These are phyloP conservation scores for Mycena maculata DNA, from an alignment of 768 basidiomycete genomes.

Conservation along the genomic window DNA sequence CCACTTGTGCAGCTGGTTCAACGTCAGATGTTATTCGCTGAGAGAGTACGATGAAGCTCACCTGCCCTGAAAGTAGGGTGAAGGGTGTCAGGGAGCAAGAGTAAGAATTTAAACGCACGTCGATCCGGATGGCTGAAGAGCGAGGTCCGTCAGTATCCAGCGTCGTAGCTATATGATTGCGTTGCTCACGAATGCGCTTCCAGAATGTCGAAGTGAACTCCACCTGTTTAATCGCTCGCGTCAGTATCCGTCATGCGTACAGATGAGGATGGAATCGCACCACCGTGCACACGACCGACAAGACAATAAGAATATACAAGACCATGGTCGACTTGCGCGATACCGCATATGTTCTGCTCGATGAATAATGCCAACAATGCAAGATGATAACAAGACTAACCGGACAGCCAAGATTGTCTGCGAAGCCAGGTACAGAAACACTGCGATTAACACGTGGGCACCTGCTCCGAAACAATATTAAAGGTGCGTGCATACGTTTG, in stretches of 20 bases:
- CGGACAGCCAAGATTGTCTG: slow-evolving; percentile 22
- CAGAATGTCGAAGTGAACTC: slow-evolving; percentile 17
- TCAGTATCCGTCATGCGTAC: neutral
- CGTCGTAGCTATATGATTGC: neutral
- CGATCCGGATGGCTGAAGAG: neutral
- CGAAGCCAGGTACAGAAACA: slow-evolving; percentile 17
- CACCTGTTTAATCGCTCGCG: neutral
- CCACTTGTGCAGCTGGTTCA: slow-evolving; percentile 7
- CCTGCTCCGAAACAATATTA: neutral
- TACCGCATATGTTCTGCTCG: slow-evolving; percentile 24
- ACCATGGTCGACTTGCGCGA: slow-evolving; percentile 21
- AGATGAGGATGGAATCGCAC: neutral
- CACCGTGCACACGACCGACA: slow-evolving; percentile 8
- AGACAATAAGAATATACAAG: neutral
- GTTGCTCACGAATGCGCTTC: slow-evolving; percentile 22
- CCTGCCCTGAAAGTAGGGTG: neutral
- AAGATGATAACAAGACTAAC: neutral
- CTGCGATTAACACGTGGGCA: neutral
- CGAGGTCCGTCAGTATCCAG: neutral
- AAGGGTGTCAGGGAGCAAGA: neutral
- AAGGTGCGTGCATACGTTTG: slow-evolving; percentile 10
- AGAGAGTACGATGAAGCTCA: neutral
- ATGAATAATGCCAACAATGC: neutral
- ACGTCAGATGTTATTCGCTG: neutral
- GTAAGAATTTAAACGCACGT: neutral